Evolutionary conservation across 163 green algal genomes (phyloP).

Genomic region (Chloroidium sp.): DNA sequence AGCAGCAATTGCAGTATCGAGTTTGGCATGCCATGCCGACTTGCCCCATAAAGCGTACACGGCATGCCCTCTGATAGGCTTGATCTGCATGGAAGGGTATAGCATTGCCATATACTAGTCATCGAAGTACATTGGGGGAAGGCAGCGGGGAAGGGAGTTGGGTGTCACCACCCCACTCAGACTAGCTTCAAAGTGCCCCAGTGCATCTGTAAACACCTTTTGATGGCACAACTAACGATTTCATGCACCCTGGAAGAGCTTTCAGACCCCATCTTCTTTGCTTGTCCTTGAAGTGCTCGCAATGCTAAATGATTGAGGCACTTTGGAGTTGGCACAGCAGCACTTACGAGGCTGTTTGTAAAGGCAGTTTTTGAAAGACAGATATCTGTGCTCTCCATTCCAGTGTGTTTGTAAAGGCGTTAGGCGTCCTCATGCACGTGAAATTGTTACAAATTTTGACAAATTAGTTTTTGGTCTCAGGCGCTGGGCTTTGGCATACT

Average conservation of each 20-base stretch:
- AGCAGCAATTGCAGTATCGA: neutral
- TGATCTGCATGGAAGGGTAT: neutral
- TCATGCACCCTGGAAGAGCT: neutral
- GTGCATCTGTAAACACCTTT: too few relatives aligned
- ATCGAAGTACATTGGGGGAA: neutral
- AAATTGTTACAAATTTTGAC: neutral
- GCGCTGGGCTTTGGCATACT: constrained; percentile 74
- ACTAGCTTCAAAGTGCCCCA: neutral
- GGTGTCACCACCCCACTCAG: neutral
- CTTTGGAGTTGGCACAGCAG: too few relatives aligned
- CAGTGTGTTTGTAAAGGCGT: neutral
- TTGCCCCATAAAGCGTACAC: neutral
- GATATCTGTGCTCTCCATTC: neutral
- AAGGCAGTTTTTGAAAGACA: neutral
- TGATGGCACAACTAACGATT: too few relatives aligned
- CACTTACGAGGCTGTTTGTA: neutral
- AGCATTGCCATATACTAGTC: neutral
- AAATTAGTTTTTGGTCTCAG: constrained; percentile 29
- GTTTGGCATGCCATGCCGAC: neutral
- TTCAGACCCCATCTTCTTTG: neutral
- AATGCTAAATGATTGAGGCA: neutral
- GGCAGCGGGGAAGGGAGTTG: neutral
- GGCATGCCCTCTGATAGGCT: neutral
- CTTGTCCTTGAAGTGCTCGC: neutral
- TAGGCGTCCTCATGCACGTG: neutral